Conservation (phyloP, 257 asterid genomes). For the Paraleonurus japonicus region DNA sequence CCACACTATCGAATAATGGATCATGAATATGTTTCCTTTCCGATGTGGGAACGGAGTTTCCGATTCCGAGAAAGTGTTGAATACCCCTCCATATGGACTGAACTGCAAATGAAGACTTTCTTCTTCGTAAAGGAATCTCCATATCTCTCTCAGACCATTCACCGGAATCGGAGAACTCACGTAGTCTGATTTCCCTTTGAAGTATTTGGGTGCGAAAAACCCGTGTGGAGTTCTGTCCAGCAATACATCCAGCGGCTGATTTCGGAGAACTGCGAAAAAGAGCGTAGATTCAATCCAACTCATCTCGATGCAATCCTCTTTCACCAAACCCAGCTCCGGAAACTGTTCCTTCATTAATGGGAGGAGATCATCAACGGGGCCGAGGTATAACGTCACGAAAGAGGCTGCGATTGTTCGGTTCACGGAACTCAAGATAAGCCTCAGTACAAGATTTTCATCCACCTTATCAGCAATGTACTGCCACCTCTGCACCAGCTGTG, state of each 20-base stretch:
- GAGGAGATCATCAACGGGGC: conserved; percentile 30
- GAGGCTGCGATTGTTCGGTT: conserved; percentile 17
- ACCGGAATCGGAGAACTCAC: neutral
- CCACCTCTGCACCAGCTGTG: conserved; percentile 36
- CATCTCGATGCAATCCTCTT: conserved; percentile 5
- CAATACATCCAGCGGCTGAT: too few species aligned
- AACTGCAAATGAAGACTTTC: neutral
- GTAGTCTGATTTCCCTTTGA: neutral
- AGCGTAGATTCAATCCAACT: too few species aligned
- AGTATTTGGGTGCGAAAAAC: neutral
- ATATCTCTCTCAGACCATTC: neutral
- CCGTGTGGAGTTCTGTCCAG: too few species aligned
- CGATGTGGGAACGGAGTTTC: neutral
- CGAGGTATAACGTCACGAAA: conserved; percentile 38
- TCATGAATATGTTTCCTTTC: neutral
- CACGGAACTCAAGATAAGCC: conserved; percentile 15
- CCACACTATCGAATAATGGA: too few species aligned
- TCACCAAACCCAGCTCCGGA: conserved; percentile 40
- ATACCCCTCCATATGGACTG: neutral
- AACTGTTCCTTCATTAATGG: conserved; percentile 35
- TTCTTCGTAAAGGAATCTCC: neutral
- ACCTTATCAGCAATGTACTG: conserved; percentile 35
- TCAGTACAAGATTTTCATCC: conserved; percentile 28
- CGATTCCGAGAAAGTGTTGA: neutral
- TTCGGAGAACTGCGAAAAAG: too few species aligned